Percentiles rank a stretch among this genome's conserved stretches.
phyloP scores from a whole-genome alignment of 2,329 filamentous ascomycete genomes.

The Apiospora aurea region DNA sequence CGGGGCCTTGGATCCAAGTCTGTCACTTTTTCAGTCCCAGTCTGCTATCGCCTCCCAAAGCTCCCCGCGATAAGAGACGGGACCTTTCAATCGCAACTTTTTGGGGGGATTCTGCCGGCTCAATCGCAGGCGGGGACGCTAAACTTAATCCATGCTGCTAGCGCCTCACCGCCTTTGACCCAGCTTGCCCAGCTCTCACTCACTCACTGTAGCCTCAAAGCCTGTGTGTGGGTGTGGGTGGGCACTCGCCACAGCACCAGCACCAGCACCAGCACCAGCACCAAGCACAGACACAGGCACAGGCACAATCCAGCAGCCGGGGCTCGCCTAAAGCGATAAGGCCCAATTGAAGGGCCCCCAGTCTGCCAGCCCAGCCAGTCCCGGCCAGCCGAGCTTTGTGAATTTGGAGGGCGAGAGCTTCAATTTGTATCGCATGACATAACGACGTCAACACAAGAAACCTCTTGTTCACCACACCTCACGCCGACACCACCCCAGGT shows the following conservation, averaged over 20 bases:
- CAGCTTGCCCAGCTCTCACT: background rate
- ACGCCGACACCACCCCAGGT: constrained; percentile 6
- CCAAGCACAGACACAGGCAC: too few species aligned
- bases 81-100: constrained; percentile 5
- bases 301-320: background rate
- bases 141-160: background rate
- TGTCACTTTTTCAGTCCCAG: background rate
- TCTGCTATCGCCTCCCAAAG: background rate
- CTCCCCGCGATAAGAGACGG: constrained; percentile 15
- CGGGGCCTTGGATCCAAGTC: background rate
- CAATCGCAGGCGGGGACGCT: constrained; percentile 1
- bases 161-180: background rate
- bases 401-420: background rate
- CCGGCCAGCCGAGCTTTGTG: constrained; percentile 12
- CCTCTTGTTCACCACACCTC: background rate
- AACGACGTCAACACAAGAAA: background rate
- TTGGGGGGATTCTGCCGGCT: background rate
- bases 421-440: constrained; percentile 17
- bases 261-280: background rate
- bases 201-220: background rate
- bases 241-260: background rate
- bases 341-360: constrained; percentile 7
- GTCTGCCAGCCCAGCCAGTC: background rate
- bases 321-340: constrained; percentile 12
- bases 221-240: too few species aligned